Evolutionary conservation across 2,329 filamentous ascomycete species (phyloP).

Genomic region (Karstenula rhodostoma): DNA sequence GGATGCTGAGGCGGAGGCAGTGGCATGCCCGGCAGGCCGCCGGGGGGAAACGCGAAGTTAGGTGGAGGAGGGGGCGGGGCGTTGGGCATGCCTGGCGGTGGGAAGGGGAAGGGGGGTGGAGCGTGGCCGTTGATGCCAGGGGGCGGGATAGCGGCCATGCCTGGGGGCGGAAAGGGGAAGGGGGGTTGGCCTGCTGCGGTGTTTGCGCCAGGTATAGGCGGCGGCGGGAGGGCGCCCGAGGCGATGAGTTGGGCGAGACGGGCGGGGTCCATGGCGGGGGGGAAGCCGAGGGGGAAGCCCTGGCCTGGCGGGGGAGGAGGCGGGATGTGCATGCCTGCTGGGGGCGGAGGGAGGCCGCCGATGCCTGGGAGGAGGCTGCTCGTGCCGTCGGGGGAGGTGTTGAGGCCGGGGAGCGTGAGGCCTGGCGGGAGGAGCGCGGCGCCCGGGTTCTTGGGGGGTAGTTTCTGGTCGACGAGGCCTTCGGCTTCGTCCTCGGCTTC

Average conservation of each 20-base stretch:
- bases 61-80: conserved; percentile 25
- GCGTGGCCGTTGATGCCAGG: conserved; percentile 19
- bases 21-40: conserved; percentile 38
- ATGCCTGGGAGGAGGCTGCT: conserved; percentile 58
- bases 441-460: conserved; percentile 67
- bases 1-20: conserved; percentile 33
- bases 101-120: conserved; percentile 35
- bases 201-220: conserved; percentile 40
- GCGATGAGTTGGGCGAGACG: conserved; percentile 46
- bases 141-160: conserved; percentile 39
- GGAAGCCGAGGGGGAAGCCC: conserved; percentile 13
- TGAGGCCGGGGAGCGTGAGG: conserved; percentile 45
- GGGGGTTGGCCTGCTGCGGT: conserved; percentile 28
- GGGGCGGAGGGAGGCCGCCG: conserved; percentile 46
- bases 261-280: conserved; percentile 38
- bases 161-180: conserved; percentile 42
- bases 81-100: conserved; percentile 21
- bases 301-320: conserved; percentile 21
- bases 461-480: conserved; percentile 89
- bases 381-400: conserved; percentile 51
- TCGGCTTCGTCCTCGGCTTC: conserved; percentile 94
- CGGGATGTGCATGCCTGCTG: conserved; percentile 36
- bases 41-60: conserved; percentile 19
- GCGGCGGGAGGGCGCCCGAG: conserved; percentile 47
- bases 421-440: conserved; percentile 70